These are phyloP conservation scores for Zarea fungicola DNA, from an alignment of 2,329 filamentous ascomycete genomes.

Conservation along the genomic window DNA sequence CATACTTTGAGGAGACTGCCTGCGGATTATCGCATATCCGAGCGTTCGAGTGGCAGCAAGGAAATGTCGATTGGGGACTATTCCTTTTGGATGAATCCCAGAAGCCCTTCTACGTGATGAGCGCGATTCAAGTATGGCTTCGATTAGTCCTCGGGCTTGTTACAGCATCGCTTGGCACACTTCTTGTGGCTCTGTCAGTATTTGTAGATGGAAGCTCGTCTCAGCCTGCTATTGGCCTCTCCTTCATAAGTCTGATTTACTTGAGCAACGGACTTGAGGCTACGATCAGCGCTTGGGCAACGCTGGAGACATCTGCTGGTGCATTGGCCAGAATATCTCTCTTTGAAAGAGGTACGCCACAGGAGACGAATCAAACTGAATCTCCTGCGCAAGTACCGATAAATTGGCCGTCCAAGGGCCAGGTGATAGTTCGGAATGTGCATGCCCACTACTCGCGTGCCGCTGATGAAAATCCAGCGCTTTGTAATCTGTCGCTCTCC, in stretches of 20 bases:
- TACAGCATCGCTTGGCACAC: neutral
- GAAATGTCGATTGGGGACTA: conserved; percentile 38
- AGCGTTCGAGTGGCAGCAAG: conserved; percentile 35
- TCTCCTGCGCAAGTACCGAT: neutral
- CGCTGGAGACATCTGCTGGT: conserved; percentile 3
- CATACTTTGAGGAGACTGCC: conserved; percentile 35
- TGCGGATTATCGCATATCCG: conserved; percentile 41
- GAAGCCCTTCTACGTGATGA: conserved; percentile 48
- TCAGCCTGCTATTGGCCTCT: neutral
- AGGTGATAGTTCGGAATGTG: neutral
- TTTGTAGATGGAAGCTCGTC: neutral
- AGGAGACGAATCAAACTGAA: neutral
- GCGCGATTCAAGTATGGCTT: conserved; percentile 49
- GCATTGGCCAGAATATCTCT: neutral
- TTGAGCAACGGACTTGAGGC: neutral
- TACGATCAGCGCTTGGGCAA: neutral
- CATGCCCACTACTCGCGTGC: conserved; percentile 2
- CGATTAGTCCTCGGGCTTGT: neutral
- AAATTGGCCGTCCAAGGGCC: neutral
- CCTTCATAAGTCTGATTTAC: conserved; percentile 1
- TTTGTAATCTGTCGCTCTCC: neutral
- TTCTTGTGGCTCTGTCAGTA: neutral
- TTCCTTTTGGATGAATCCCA: conserved; percentile 38
- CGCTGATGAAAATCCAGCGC: too few species aligned
- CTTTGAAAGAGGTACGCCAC: conserved; percentile 2